Percentiles rank a stretch among this genome's conserved stretches.
Evolutionary conservation across 2,329 filamentous ascomycete species (phyloP).

Genomic region (Diaporthe australafricana): DNA sequence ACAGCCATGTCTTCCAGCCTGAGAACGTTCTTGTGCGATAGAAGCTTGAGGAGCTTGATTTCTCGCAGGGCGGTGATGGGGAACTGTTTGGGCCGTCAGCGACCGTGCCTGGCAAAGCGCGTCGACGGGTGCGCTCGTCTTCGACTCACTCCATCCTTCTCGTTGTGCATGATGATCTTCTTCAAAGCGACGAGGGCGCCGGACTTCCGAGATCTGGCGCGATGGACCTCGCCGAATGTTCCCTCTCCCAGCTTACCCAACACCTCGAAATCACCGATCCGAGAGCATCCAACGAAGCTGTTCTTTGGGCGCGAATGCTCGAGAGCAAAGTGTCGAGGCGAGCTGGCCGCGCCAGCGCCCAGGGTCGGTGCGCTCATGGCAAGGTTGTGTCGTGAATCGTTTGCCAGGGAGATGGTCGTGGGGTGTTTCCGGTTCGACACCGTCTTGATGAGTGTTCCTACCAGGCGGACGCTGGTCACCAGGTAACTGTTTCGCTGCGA

Average conservation of each 20-base stretch:
- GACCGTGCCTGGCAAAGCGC: neutral
- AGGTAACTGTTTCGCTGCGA: neutral
- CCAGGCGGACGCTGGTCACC: neutral
- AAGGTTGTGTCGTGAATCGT: neutral
- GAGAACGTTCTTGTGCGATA: constrained; percentile 92
- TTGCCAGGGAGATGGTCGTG: neutral
- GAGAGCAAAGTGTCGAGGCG: constrained; percentile 68
- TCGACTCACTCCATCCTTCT: constrained; percentile 86
- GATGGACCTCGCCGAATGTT: constrained; percentile 96
- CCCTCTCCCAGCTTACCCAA: constrained; percentile 90
- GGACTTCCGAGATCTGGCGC: constrained; percentile 81
- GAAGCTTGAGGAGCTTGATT: constrained; percentile 95
- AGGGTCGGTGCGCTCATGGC: constrained; percentile 41
- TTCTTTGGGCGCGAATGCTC: constrained; percentile 65
- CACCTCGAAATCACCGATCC: constrained; percentile 83
- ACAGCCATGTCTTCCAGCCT: constrained; percentile 96
- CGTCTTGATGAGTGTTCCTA: neutral
- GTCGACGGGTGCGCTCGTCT: constrained; percentile 24
- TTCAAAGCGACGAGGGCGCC: constrained; percentile 88
- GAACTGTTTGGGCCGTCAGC: constrained; percentile 65
- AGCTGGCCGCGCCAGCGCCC: constrained; percentile 47
- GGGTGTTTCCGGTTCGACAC: neutral
- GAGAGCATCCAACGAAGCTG: constrained; percentile 86
- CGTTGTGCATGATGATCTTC: constrained; percentile 99
- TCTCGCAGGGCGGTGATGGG: constrained; percentile 98